Base-by-base conservation (phyloP, 257 asterid species). In the Verbena officinalis region DNA sequence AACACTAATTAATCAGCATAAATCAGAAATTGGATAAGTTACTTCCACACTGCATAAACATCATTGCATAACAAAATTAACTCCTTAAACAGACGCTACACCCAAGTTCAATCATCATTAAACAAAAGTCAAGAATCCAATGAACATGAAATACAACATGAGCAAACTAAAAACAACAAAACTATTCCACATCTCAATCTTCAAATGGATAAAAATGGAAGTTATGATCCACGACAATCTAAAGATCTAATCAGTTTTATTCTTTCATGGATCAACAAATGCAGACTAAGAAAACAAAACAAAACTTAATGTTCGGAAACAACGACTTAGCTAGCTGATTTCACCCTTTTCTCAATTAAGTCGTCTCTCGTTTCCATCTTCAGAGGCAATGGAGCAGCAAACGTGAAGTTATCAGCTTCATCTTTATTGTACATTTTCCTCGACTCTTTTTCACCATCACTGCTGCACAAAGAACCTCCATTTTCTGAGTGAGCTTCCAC, bases 341-440 rank as follows among this genome's bases (percentile, higher is more conserved):
- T 71, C 74, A 59, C 77, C 64, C 77, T 78, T 66, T 57, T 69
- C 52, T 57, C 77, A 59, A 66, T 46, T 19, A 36, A 39, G 55
- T 64, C 74, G 17, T 72, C 68, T 66, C 77, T 76, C 8, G 59
- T 48, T 73, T 83, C 93, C 82, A 74, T 83, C 77, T 64, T 80
- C 65, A 60, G 64, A 40, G 92, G 86, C 72, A 80, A 62, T 17
- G 84, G 91, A 31, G 86, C 81, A 66, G 81, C 69, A 68, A 71
- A 80, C 10, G 59, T 30, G 16, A 74, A 73, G 23, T 69, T 19
- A 30, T 58, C 77, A 50, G 55, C 49, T 64, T 70, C 77, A 20
- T 15, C 52, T 7, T 64, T 52, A 53, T 64, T 24, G 27, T 68
- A 30, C 61, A 43, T 59, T 31, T 31, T 59, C 33, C 13, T 31